A percentile compares a stretch with the other conserved stretches of the same genome.
Evolutionary conservation across 2,329 filamentous ascomycete genomes (phyloP).

Genomic region (Nemania diffusa): DNA sequence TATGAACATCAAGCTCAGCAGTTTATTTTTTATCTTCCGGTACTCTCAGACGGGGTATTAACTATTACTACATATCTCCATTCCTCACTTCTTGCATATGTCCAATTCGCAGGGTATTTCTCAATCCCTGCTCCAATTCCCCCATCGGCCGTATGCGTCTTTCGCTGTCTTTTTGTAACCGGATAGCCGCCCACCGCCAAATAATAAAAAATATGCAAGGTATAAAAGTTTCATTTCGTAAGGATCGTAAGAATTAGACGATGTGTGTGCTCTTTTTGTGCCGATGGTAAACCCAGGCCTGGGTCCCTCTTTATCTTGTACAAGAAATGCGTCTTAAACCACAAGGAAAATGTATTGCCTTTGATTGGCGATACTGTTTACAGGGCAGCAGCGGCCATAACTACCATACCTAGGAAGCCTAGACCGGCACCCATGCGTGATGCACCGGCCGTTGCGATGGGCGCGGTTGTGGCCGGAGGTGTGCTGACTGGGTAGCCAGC

Average conservation of each 20-base stretch:
- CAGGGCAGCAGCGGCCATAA: conserved; percentile 59
- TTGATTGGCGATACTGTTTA: conserved; percentile 49
- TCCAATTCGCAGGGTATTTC: conserved; percentile 18
- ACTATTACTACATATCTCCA: conserved; percentile 46
- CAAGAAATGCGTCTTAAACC: conserved; percentile 30
- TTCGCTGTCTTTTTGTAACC: not conserved
- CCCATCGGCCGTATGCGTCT: not conserved
- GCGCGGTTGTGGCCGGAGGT: conserved; percentile 35
- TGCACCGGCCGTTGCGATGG: conserved; percentile 49
- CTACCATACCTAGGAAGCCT: conserved; percentile 57
- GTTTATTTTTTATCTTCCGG: conserved; percentile 37
- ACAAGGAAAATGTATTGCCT: conserved; percentile 12
- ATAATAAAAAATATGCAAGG: conserved; percentile 39
- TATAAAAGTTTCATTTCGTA: conserved; percentile 56
- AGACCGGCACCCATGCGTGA: conserved; percentile 55
- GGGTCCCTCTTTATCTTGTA: conserved; percentile 33
- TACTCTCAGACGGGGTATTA: conserved; percentile 42
- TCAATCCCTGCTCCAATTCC: not conserved
- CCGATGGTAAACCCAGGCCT: conserved; percentile 13
- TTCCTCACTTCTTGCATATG: conserved; percentile 34
- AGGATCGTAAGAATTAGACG: conserved; percentile 65
- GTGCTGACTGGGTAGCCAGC: conserved; percentile 46
- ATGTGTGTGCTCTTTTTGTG: conserved; percentile 31
- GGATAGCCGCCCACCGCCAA: conserved; percentile 25
- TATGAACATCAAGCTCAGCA: conserved; percentile 40